Conservation (phyloP, 2,329 filamentous ascomycete species). For the Pyricularia sp. region DNA sequence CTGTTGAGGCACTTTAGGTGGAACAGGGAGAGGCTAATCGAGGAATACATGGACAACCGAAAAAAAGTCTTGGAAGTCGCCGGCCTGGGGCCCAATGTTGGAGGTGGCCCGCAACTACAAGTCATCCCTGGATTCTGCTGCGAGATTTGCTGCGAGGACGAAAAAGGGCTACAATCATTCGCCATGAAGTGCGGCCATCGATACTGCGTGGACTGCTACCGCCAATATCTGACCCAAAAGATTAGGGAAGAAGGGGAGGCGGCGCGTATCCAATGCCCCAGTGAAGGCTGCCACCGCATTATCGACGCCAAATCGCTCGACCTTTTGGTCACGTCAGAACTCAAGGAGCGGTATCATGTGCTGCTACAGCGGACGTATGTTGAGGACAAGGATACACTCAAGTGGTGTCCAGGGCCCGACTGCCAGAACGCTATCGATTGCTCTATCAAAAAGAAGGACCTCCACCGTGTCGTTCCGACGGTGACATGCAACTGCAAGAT, state of each 20-base stretch:
- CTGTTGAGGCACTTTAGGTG: constrained; percentile 81
- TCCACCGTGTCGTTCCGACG: constrained; percentile 78
- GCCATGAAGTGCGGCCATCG: constrained; percentile 92
- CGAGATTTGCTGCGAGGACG: constrained; percentile 95
- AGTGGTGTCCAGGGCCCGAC: constrained; percentile 98
- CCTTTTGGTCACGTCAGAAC: constrained; percentile 54
- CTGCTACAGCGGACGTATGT: constrained; percentile 91
- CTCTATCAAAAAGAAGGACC: constrained; percentile 74
- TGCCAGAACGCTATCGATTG: constrained; percentile 92
- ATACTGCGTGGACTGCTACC: constrained; percentile 88
- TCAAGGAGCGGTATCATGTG: constrained; percentile 62
- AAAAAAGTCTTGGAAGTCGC: constrained; percentile 74
- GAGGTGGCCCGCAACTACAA: constrained; percentile 57
- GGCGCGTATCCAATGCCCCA: constrained; percentile 86
- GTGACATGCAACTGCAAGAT: constrained; percentile 79
- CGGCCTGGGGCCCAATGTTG: constrained; percentile 62
- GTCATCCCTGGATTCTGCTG: constrained; percentile 71
- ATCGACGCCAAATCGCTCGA: constrained; percentile 85
- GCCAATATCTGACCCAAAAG: constrained; percentile 85
- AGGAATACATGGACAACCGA: constrained; percentile 89
- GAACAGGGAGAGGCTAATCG: constrained; percentile 93
- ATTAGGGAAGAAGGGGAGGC: constrained; percentile 94
- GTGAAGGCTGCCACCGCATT: constrained; percentile 77
- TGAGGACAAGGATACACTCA: constrained; percentile 89
- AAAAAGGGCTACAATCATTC: constrained; percentile 66